These are phyloP conservation scores for Candida pseudoglaebosa DNA, from an alignment of 805 yeast species.

Conservation along the genomic window DNA sequence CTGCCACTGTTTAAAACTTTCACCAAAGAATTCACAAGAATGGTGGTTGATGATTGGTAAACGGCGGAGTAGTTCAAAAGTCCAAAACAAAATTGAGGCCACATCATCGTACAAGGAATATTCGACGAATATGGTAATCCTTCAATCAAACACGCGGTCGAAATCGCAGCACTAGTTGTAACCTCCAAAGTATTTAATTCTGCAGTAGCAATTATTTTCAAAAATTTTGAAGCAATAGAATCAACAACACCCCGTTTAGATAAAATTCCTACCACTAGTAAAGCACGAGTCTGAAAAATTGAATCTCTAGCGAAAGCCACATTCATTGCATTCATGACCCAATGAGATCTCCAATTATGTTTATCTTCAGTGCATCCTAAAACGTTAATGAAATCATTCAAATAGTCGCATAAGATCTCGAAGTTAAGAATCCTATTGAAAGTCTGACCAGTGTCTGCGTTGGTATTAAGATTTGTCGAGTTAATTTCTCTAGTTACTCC, in stretches of 20 bases:
- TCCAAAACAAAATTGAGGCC: conserved; percentile 39
- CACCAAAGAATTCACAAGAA: conserved; percentile 23
- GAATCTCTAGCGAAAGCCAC: conserved; percentile 56
- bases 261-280: conserved; percentile 65
- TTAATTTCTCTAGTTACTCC: conserved; percentile 59
- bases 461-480: conserved; percentile 23
- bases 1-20: conserved; percentile 21
- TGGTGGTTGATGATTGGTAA: conserved; percentile 30
- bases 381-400: conserved; percentile 49
- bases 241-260: conserved; percentile 62
- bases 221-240: conserved; percentile 34
- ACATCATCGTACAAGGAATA: conserved; percentile 46
- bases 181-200: conserved; percentile 23
- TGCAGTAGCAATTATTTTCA: conserved; percentile 22
- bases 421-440: conserved; percentile 44
- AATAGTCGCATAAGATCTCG: conserved; percentile 54
- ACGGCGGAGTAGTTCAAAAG: conserved; percentile 25
- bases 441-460: conserved; percentile 30
- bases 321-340: conserved; percentile 62
- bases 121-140: conserved; percentile 46
- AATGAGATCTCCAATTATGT: conserved; percentile 57
- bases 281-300: conserved; percentile 62
- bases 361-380: conserved; percentile 46
- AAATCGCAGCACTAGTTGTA: conserved; percentile 37
- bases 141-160: conserved; percentile 45